phyloP scores from a whole-genome alignment of 257 asterid species.

The Galeopsis tetrahit region DNA sequence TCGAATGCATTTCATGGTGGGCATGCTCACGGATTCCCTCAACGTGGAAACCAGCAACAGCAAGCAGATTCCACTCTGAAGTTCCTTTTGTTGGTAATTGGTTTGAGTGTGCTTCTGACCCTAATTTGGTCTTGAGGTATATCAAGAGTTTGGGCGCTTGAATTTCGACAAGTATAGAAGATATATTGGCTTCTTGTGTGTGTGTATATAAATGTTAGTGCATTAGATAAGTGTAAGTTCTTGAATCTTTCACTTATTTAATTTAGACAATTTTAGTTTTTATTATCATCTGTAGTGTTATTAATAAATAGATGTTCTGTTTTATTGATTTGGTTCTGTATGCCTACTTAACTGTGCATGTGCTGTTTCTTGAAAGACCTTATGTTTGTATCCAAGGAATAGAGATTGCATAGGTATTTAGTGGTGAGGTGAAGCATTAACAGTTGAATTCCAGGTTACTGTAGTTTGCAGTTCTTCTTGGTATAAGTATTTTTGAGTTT shows the following conservation, averaged over 20 bases:
- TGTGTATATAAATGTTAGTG: constrained; percentile 30
- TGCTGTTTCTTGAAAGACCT: background rate
- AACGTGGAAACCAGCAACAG: constrained; percentile 61
- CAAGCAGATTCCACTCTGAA: constrained; percentile 72
- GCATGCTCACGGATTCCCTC: constrained; percentile 50
- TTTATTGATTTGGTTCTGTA: background rate
- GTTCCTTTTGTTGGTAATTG: constrained; percentile 60
- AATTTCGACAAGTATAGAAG: background rate
- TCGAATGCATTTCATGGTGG: constrained; percentile 56
- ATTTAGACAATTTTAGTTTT: background rate
- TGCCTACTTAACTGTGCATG: constrained; percentile 3
- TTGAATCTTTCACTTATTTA: constrained; percentile 24
- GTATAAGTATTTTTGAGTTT: background rate
- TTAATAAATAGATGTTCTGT: constrained; percentile 15
- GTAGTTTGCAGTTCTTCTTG: constrained; percentile 4
- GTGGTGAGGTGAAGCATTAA: constrained; percentile 7
- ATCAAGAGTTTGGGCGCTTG: constrained; percentile 34
- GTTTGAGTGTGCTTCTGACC: constrained; percentile 62
- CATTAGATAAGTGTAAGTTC: constrained; percentile 24
- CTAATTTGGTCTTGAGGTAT: constrained; percentile 61
- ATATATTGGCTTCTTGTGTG: constrained; percentile 24
- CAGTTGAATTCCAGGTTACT: background rate
- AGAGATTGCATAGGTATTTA: background rate
- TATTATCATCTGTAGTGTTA: constrained; percentile 3
- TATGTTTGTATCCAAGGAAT: constrained; percentile 17